Conservation (phyloP, 768 basidiomycete genomes). For the Amanita thiersii region DNA sequence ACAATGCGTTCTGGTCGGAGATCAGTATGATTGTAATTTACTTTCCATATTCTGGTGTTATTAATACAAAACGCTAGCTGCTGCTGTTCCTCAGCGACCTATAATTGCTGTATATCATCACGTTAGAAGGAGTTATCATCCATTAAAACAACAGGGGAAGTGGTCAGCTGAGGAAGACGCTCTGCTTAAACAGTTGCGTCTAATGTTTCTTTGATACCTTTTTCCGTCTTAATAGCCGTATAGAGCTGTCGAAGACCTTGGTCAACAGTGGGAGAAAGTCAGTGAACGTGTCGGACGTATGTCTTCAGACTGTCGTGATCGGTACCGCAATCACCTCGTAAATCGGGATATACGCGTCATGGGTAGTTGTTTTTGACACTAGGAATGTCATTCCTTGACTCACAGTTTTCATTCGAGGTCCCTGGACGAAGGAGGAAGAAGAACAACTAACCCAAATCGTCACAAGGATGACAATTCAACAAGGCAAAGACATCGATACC, state of each 20-base stretch:
- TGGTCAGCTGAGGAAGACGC: slow-evolving; percentile 67
- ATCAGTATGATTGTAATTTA: slow-evolving; percentile 45
- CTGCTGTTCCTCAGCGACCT: slow-evolving; percentile 65
- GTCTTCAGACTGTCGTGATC: slow-evolving; percentile 77
- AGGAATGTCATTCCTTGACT: neutral
- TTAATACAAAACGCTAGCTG: slow-evolving; percentile 31
- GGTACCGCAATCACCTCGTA: slow-evolving; percentile 77
- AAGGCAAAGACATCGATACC: slow-evolving; percentile 66
- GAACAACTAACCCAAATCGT: slow-evolving; percentile 68
- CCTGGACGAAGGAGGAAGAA: slow-evolving; percentile 79
- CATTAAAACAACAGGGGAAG: slow-evolving; percentile 57
- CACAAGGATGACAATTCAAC: slow-evolving; percentile 60
- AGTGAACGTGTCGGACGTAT: slow-evolving; percentile 62
- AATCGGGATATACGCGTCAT: slow-evolving; percentile 53
- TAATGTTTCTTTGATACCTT: slow-evolving; percentile 1
- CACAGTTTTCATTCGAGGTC: slow-evolving; percentile 29
- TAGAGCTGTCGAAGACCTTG: slow-evolving; percentile 63
- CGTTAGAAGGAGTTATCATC: slow-evolving; percentile 63
- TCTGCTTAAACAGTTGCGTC: slow-evolving; percentile 43
- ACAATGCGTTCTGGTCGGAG: slow-evolving; percentile 72
- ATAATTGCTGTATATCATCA: slow-evolving; percentile 83
- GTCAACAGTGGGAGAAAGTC: slow-evolving; percentile 79
- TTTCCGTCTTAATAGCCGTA: slow-evolving; percentile 3
- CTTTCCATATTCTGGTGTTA: neutral
- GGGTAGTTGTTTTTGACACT: slow-evolving; percentile 33